Conservation (phyloP, 2,329 filamentous ascomycete genomes). For the Thielaviopsis euricoi region DNA sequence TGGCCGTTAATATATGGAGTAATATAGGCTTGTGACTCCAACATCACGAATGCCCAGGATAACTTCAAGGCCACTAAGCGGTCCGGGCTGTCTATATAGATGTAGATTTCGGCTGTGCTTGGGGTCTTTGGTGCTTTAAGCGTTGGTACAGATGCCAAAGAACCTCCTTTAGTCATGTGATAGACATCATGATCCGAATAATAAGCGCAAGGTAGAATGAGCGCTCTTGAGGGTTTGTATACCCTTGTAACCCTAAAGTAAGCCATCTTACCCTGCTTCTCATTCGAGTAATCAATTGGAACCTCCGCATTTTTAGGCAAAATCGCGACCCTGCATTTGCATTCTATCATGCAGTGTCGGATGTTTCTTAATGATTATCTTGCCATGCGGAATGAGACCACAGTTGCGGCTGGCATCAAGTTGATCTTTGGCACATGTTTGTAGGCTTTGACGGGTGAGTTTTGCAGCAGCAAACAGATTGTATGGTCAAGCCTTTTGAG, state of each 20-base stretch:
- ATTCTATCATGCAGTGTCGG: neutral
- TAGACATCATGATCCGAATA: neutral
- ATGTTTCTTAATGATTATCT: neutral
- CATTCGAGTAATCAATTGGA: neutral
- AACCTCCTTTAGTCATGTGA: neutral
- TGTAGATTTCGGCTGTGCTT: neutral
- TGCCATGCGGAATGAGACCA: neutral
- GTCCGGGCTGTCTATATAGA: neutral
- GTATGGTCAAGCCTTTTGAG: neutral
- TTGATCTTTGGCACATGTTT: neutral
- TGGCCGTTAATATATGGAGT: neutral
- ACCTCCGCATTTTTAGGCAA: neutral
- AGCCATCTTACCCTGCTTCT: neutral
- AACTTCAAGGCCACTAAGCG: neutral
- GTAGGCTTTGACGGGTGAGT: neutral
- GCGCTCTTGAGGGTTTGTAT: neutral
- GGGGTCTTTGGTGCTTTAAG: neutral
- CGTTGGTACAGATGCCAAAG: neutral
- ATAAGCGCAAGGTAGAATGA: neutral
- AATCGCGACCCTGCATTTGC: neutral
- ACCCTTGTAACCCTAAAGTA: neutral
- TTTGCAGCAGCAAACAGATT: neutral
- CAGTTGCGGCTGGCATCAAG: neutral
- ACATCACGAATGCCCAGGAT: neutral
- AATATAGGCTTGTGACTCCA: neutral